Conservation (phyloP, 495 filamentous ascomycete genomes). For the Penicillium riverlandense region DNA sequence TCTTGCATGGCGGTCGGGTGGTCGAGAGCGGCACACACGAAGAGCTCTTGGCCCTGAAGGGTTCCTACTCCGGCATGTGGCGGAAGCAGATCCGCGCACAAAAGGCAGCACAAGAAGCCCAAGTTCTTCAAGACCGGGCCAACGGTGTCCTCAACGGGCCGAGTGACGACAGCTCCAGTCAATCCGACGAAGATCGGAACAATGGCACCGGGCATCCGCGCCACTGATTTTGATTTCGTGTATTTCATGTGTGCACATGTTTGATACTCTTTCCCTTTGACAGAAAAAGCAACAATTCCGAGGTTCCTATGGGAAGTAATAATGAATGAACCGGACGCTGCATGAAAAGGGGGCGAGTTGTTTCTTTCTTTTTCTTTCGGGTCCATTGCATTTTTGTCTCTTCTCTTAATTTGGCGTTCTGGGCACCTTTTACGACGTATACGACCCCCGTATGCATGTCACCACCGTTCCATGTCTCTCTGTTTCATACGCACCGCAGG, state of each 20-base stretch:
- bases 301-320: conserved; percentile 10
- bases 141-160: conserved; percentile 39
- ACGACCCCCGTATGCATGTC: conserved; percentile 6
- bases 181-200: conserved; percentile 43
- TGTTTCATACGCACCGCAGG: conserved; percentile 16
- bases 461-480: conserved; percentile 9
- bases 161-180: conserved; percentile 46
- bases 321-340: not conserved
- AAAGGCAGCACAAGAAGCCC: conserved; percentile 68
- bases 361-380: conserved; percentile 9
- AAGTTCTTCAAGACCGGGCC: conserved; percentile 43
- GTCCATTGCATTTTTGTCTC: conserved; percentile 2
- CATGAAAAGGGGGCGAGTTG: conserved; percentile 1
- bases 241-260: conserved; percentile 20
- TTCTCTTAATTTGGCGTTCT: conserved; percentile 12
- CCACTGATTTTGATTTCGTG: conserved; percentile 17
- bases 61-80: conserved; percentile 91
- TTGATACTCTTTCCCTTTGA: conserved; percentile 6
- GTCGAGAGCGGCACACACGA: conserved; percentile 82
- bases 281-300: conserved; percentile 3
- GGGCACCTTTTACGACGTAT: conserved; percentile 16
- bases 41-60: conserved; percentile 68
- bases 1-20: conserved; percentile 79
- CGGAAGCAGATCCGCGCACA: conserved; percentile 88
- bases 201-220: conserved; percentile 19